Base-by-base conservation (phyloP, 768 basidiomycete species). In the Tephrocybe rancida region DNA sequence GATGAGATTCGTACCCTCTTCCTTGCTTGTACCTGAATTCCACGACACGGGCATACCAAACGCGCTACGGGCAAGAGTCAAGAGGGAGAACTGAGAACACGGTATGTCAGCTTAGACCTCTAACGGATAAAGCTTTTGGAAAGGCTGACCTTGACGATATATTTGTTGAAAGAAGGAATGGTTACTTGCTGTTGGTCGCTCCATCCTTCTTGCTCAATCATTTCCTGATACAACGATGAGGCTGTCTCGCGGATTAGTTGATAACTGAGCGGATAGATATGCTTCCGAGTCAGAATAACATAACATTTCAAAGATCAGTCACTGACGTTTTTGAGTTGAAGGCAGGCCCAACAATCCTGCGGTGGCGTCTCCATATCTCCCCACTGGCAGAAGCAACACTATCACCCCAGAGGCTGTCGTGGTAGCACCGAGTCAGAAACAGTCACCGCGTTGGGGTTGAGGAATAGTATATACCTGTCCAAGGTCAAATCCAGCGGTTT, bases 301-400 rank as follows among this genome's bases (percentile, higher is more conserved):
- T 21, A 26, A 8, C 10, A 30, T 14, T 8, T 19, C 10, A 16
- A 14, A 44, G 13, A n/a, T 29, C 44, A 21, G 26, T 26, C n/a
- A 52, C 65, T 45, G 14, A 68, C 66, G 65, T 62, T 14, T 63
- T 54, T 9, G 64, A 42, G 14, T 62, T 66, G 57, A 74, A 76
- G 3, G 70, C 67, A 45, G 71, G 69, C 14, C 60, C 64, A 30
- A 70, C 62, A n/a, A 71, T 57, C 21, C 70, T 60, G 6, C 72
- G 60, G 45, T 75, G 73, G 14, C 67, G 66, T 44, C 65, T 63
- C 70, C 70, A 73, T 18, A 60, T 55, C 5, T 70, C 67, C 6
- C 64, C 70, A 26, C 70, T 71, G 0, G 64, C 53, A 13, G 68
- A 65, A 13, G 71, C 62, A 29, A 75, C 61, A 49, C 69, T 75